Base-by-base conservation (phyloP, 345 rosid species). In the Ricinus communis region DNA sequence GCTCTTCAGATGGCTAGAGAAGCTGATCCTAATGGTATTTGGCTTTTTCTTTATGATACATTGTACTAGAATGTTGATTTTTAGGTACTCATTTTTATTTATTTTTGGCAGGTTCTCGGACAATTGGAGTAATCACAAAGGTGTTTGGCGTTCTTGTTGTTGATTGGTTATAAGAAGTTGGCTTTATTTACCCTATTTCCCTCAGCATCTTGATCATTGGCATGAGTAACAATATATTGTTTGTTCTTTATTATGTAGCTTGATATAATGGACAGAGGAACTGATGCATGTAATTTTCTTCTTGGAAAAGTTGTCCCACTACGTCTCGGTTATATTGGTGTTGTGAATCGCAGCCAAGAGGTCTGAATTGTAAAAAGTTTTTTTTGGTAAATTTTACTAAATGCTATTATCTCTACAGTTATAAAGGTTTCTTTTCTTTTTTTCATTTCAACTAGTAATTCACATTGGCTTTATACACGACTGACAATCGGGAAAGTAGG, bases 201-300 rank as follows among this genome's bases (percentile, higher is more conserved):
- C 27, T 22, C n/a, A 16, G 2, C n/a, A n/a, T n/a, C n/a, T n/a
- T n/a, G n/a, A n/a, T n/a, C 36, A 7, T 63, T 56, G 24, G 19
- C 40, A 51, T 76, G 19, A 60, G 61, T 38, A 51, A 67, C 16
- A 5, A 46, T 71, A 24, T 33, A 59, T 66, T 54, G 49, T 68
- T 68, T 41, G 72, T 69, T 49, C 64, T 28, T 8, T 36, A 77
- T 63, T 46, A 9, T 72, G 68, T 83, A 88, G 93, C 82, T 89
- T 79, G 93, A 89, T 85, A 89, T 89, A 69, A 89, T 87, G 91
- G 93, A 89, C 77, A 82, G 83, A 76, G 91, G 91, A 25, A 87
- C 89, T 4, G 66, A 87, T 80, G 93, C 87, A 41, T 79, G 88
- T 62, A 84, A 84, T 65, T 80, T 89, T 62, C 80, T 89, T 28